A percentile compares a stretch with the other conserved stretches of the same genome.
These are phyloP conservation scores for Drechslerella coelobrocha DNA, from an alignment of 2,329 filamentous ascomycete species.

Conservation along the genomic window DNA sequence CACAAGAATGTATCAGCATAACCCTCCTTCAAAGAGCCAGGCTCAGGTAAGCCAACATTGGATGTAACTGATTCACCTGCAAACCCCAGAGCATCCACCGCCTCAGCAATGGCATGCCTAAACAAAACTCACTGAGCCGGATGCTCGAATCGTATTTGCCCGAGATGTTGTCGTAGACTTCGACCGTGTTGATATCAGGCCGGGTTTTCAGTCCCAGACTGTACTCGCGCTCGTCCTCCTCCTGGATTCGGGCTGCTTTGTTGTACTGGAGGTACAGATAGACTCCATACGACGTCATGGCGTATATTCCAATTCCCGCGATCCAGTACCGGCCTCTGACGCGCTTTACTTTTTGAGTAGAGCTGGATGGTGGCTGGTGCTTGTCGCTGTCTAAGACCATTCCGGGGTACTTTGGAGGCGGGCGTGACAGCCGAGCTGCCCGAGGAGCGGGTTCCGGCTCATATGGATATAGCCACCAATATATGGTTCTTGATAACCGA, in stretches of 20 bases:
- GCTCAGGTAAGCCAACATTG: background rate
- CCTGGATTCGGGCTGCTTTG: constrained; percentile 23
- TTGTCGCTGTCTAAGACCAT: constrained; percentile 15
- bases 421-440: constrained; percentile 6
- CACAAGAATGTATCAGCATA: background rate
- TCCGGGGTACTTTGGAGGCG: constrained; percentile 35
- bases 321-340: constrained; percentile 48
- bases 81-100: constrained; percentile 52
- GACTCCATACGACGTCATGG: constrained; percentile 52
- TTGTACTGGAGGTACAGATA: constrained; percentile 53
- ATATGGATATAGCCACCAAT: background rate
- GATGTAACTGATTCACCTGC: constrained; percentile 32
- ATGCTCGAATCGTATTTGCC: constrained; percentile 54
- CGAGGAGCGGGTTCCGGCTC: background rate
- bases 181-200: constrained; percentile 48
- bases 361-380: constrained; percentile 1
- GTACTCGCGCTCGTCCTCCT: constrained; percentile 37
- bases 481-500: constrained; percentile 8
- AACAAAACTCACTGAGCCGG: constrained; percentile 53
- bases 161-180: constrained; percentile 54
- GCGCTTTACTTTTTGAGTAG: constrained; percentile 41
- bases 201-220: constrained; percentile 21
- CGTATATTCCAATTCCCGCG: constrained; percentile 52
- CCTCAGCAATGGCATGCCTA: constrained; percentile 54
- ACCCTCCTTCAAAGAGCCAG: background rate